Evolutionary conservation across 306 rosid genomes (phyloP).

Genomic region (Phaseolus lunatus): DNA sequence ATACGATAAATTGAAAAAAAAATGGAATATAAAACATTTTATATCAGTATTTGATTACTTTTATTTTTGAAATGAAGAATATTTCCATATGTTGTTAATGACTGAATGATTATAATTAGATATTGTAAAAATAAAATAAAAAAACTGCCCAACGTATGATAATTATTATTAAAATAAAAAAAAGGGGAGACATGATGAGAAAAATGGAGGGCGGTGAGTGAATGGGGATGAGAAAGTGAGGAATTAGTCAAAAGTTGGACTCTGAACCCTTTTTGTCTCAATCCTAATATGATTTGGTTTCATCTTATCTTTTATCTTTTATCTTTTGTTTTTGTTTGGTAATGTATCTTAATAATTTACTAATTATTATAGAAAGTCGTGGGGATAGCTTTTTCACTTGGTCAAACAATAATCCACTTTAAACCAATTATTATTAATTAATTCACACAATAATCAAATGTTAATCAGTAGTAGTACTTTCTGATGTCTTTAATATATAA

Average conservation of each 20-base stretch:
- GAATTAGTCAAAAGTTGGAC: slow-evolving; percentile 34
- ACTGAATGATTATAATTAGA: too few relatives aligned
- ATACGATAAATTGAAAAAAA: too few relatives aligned
- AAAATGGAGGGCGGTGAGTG: not conserved
- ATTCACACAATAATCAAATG: not conserved
- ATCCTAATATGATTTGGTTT: not conserved
- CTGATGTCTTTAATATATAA: too few relatives aligned
- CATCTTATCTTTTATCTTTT: slow-evolving; percentile 35
- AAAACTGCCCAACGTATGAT: too few relatives aligned
- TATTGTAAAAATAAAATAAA: too few relatives aligned
- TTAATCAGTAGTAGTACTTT: not conserved
- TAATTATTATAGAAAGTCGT: slow-evolving; percentile 48
- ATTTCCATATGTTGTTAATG: too few relatives aligned
- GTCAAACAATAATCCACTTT: slow-evolving; percentile 46
- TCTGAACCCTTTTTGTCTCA: slow-evolving; percentile 34
- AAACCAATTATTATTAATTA: slow-evolving; percentile 30
- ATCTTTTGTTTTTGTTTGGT: slow-evolving; percentile 25
- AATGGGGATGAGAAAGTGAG: not conserved
- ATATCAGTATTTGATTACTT: too few relatives aligned
- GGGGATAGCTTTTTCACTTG: slow-evolving; percentile 37
- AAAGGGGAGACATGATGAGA: not conserved
- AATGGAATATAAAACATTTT: too few relatives aligned
- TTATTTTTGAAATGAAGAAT: too few relatives aligned
- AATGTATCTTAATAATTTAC: slow-evolving; percentile 23
- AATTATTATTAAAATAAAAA: not conserved